Evolutionary conservation across 257 asterid species (phyloP).

Genomic region (Mentha longifolia): DNA sequence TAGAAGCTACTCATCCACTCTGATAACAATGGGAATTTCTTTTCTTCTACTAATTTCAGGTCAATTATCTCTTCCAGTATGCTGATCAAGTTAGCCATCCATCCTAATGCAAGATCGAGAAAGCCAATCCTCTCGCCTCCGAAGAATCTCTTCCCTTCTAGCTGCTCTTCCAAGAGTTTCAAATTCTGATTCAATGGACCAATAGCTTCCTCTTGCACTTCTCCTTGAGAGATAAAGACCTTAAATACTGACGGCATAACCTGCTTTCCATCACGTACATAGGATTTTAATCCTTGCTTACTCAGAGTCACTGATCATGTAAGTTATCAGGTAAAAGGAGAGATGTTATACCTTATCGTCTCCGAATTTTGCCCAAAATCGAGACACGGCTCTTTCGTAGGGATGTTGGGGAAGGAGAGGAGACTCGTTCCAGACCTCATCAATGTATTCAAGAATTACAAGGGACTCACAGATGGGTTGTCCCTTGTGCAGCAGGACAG

Average conservation of each 20-base stretch:
- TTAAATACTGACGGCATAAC: conserved; percentile 45
- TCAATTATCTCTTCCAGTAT: conserved; percentile 49
- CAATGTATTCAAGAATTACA: conserved; percentile 71
- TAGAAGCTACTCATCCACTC: conserved; percentile 54
- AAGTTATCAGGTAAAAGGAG: neutral
- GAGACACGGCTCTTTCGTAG: conserved; percentile 57
- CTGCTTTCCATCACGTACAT: conserved; percentile 38
- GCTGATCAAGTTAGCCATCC: conserved; percentile 51
- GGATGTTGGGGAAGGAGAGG: conserved; percentile 72
- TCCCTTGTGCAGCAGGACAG: conserved; percentile 72
- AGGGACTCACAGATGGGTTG: conserved; percentile 75
- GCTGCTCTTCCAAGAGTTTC: conserved; percentile 48
- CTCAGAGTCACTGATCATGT: neutral
- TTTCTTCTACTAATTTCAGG: conserved; percentile 45
- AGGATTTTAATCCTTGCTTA: neutral
- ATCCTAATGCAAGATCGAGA: conserved; percentile 62
- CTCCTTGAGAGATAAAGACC: conserved; percentile 41
- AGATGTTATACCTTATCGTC: conserved; percentile 56
- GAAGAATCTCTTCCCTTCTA: too few species aligned
- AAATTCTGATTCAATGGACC: conserved; percentile 47
- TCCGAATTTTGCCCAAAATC: conserved; percentile 74
- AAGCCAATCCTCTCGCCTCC: conserved; percentile 56
- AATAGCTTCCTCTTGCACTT: conserved; percentile 48
- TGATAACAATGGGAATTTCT: conserved; percentile 48
- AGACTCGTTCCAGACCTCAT: conserved; percentile 64